Conservation (phyloP, 108 stramenopile species). For the Skeletonema tropicum region DNA sequence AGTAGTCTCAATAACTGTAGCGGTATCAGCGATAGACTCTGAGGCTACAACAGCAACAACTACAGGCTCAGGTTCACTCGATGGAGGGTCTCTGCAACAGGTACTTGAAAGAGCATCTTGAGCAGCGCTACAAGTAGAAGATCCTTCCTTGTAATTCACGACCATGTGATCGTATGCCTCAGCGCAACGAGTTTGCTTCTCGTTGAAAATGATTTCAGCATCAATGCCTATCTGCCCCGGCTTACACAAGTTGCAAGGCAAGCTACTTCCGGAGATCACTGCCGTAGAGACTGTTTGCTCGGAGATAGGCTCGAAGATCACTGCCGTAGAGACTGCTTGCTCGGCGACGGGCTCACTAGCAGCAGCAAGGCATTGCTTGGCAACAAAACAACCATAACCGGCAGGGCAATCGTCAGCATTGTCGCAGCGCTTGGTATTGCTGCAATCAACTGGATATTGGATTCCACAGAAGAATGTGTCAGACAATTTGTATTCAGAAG, state of each 20-base stretch:
- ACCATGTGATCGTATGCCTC: conserved; percentile 23
- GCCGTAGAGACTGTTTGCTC: neutral
- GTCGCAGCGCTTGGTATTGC: neutral
- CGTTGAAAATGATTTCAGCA: conserved; percentile 13
- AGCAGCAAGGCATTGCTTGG: neutral
- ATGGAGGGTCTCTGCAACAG: conserved; percentile 7
- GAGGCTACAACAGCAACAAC: neutral
- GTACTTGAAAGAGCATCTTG: conserved; percentile 15
- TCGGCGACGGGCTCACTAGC: neutral
- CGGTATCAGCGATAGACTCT: neutral
- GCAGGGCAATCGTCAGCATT: neutral
- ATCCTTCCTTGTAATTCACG: conserved; percentile 13
- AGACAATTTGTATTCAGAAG: neutral
- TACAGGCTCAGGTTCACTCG: neutral
- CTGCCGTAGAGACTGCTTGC: neutral
- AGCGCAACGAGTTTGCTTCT: conserved; percentile 6
- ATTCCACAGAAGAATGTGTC: neutral
- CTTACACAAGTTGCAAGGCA: conserved; percentile 20
- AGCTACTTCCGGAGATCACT: neutral
- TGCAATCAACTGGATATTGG: neutral
- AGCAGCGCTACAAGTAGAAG: conserved; percentile 7
- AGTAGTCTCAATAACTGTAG: neutral
- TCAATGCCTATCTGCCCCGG: conserved; percentile 9
- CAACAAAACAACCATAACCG: conserved; percentile 1
- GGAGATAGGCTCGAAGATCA: neutral